These are phyloP conservation scores for Coemansia sp. DNA, from an alignment of 192 early-diverging fungal genomes.

Conservation along the genomic window DNA sequence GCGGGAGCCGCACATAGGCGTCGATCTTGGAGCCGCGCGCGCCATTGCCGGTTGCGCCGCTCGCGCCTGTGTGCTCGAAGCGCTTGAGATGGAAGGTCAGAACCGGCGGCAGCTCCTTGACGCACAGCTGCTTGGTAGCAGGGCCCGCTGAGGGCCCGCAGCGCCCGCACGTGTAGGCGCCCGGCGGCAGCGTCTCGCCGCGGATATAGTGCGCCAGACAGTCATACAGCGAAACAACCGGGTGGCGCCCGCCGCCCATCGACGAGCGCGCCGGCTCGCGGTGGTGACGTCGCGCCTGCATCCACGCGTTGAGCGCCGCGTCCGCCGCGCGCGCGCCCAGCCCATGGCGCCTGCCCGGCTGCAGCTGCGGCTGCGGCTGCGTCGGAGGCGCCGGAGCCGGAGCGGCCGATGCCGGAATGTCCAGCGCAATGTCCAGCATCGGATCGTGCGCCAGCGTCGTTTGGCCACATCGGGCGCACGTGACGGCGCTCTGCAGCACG, in stretches of 20 bases:
- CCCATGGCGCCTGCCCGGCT: not conserved
- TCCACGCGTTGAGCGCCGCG: constrained; percentile 23
- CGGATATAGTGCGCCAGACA: constrained; percentile 67
- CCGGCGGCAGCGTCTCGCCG: constrained; percentile 73
- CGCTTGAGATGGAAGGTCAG: constrained; percentile 93
- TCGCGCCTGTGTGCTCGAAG: constrained; percentile 69
- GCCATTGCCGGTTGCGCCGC: constrained; percentile 30
- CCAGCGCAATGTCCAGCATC: constrained; percentile 88
- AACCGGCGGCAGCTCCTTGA: constrained; percentile 84
- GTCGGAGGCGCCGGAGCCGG: not conserved
- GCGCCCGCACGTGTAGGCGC: constrained; percentile 67
- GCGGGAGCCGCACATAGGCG: constrained; percentile 80
- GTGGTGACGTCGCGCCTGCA: constrained; percentile 14
- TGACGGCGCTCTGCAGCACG: constrained; percentile 86
- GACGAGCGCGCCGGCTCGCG: constrained; percentile 13
- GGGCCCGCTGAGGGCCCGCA: constrained; percentile 63
- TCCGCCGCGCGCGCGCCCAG: constrained; percentile 20
- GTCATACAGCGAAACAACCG: constrained; percentile 49
- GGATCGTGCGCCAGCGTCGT: constrained; percentile 83
- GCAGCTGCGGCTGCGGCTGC: not conserved
- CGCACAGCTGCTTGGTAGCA: constrained; percentile 85
- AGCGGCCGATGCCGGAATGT: constrained; percentile 54
- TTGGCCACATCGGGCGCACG: constrained; percentile 75
- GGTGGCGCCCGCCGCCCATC: constrained; percentile 19
- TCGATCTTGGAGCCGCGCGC: constrained; percentile 73